Base-by-base conservation (phyloP, 2,329 filamentous ascomycete genomes). In the Aurifilum marmelostoma region DNA sequence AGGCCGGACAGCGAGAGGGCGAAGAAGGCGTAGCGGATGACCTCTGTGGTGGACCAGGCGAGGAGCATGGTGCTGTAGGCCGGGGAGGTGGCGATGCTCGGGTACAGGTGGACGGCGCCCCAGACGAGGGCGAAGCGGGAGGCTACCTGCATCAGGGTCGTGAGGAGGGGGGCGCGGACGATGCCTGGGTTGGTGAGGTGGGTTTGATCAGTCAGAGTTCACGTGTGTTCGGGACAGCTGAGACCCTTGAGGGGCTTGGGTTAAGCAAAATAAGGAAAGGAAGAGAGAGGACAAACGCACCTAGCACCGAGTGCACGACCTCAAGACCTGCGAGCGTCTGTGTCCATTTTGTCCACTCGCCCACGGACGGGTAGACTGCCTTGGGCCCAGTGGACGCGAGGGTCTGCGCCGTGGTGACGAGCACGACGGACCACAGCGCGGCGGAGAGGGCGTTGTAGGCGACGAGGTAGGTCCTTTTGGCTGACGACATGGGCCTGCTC, bases 11-110 rank as follows among this genome's bases (percentile, higher is more conserved):
- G 86, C 74, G 88, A 89, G 75, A 94, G 85, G 47, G 92, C 91
- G 78, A 98, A 98, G 85, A 92, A 99, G 62, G 88, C 87, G 85
- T 99, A 99, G 67, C 96, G 91, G 75, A 97, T 91, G 66, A 97
- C 92, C 82, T 99, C 96, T 71, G 96, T 97, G 69, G 93, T 80
- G 72, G 89, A 91, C 95, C 96, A 98, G 41, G 96, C 94, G 67
- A 91, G 76, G 69, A 98, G 86, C 92, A 97, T 93, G 75, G 85
- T 87, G 73, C 88, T 84, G 84, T 94, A 97, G 67, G 86, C 87
- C 27, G 85, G 81, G 71, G 65, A 34, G 65, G 81, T 76, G 70
- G 89, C 88, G 66, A 91, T 86, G 67, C 83, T 80, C 12, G 92
- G 92, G 82, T 95, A 97, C 54, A 85, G 84, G 77, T 89, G 85